Percentiles rank a stretch among this genome's conserved stretches.
Evolutionary conservation across 306 rosid species (phyloP).

Genomic region (Cucumis hystrix): DNA sequence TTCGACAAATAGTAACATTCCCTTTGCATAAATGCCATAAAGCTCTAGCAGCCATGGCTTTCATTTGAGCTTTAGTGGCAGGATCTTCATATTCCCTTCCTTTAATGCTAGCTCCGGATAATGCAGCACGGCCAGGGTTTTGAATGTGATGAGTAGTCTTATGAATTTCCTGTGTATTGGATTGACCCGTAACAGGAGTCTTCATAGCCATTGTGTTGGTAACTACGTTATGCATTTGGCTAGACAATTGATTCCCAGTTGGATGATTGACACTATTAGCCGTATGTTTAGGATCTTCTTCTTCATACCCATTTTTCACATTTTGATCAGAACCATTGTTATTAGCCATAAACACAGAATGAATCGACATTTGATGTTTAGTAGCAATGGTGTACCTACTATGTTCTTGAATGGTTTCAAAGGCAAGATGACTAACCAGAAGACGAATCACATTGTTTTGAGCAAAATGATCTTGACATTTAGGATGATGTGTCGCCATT

Average conservation of each 20-base stretch:
- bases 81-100: conserved; percentile 67
- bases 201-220: conserved; percentile 10
- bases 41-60: conserved; percentile 65
- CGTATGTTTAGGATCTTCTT: not conserved
- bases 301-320: not conserved
- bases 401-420: conserved; percentile 70
- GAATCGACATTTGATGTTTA: conserved; percentile 38
- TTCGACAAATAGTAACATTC: conserved; percentile 39
- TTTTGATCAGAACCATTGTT: conserved; percentile 2
- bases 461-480: conserved; percentile 65
- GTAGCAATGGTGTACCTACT: conserved; percentile 39
- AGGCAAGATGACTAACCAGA: conserved; percentile 67
- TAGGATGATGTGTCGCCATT: conserved; percentile 41
- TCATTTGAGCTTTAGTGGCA: conserved; percentile 44
- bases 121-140: not conserved
- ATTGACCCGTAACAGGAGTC: not conserved
- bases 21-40: conserved; percentile 49
- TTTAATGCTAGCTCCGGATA: conserved; percentile 33
- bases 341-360: conserved; percentile 38
- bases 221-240: conserved; percentile 21
- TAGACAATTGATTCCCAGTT: conserved; percentile 4
- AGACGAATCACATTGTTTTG: conserved; percentile 56
- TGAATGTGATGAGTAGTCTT: not conserved
- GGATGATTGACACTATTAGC: conserved; percentile 15
- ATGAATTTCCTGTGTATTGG: not conserved